Percentiles rank a stretch among this genome's conserved stretches.
These are phyloP conservation scores for Pleurotus djamor DNA, from an alignment of 768 basidiomycete species.

Conservation along the genomic window DNA sequence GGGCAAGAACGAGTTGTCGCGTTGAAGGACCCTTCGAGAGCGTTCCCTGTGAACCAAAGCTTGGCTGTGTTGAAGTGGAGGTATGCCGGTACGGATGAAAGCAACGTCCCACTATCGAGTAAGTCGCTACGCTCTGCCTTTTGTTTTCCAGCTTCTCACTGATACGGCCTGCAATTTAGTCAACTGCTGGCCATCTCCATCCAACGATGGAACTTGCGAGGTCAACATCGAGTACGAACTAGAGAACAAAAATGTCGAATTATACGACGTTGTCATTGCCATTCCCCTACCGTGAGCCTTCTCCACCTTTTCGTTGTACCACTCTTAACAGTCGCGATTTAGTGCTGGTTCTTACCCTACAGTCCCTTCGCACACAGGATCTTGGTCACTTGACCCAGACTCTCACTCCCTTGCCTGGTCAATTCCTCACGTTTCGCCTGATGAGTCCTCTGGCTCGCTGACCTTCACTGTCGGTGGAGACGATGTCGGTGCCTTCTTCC, in stretches of 20 bases:
- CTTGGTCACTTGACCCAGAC: conserved; percentile 81
- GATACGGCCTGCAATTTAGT: conserved; percentile 43
- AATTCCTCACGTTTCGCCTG: conserved; percentile 63
- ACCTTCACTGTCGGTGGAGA: conserved; percentile 89
- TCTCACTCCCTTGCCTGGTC: conserved; percentile 87
- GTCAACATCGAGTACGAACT: conserved; percentile 98
- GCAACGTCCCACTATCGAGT: conserved; percentile 89
- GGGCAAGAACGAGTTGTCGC: conserved; percentile 64
- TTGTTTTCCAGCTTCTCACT: no score
- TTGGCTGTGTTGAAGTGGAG: conserved; percentile 93
- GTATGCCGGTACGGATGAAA: conserved; percentile 88
- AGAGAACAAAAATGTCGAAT: conserved; percentile 75
- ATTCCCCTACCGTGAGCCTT: conserved; percentile 88
- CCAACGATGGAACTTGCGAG: conserved; percentile 89
- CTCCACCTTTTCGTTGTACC: no score
- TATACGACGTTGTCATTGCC: conserved; percentile 85
- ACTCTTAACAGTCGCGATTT: no score
- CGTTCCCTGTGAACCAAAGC: conserved; percentile 87
- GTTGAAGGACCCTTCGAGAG: conserved; percentile 77
- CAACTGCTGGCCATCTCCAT: conserved; percentile 95
- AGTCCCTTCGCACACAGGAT: conserved; percentile 71
- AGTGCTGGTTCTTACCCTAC: conserved; percentile 85
- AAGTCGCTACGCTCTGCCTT: no score
- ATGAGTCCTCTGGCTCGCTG: conserved; percentile 74
- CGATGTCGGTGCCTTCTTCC: conserved; percentile 87